phyloP scores from a whole-genome alignment of 768 basidiomycete species.

The Boletus sp. region DNA sequence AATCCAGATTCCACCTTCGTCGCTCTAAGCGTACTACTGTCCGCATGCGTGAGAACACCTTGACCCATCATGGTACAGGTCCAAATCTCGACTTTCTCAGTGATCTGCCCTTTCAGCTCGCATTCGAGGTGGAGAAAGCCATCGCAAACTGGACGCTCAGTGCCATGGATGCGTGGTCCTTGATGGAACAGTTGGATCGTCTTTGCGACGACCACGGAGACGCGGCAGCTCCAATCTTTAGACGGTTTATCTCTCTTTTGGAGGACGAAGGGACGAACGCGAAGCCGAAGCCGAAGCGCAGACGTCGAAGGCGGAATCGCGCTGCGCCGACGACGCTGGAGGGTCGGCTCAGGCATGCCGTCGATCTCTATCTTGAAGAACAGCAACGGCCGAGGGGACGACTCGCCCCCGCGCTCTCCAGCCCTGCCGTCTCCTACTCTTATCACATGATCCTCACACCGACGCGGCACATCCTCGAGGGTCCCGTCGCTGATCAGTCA shows the following conservation, averaged over 20 bases:
- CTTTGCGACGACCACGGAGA: slow-evolving; percentile 18
- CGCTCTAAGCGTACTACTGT: slow-evolving; percentile 5
- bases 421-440: slow-evolving; percentile 27
- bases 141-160: slow-evolving; percentile 29
- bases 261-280: slow-evolving; percentile 12
- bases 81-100: slow-evolving; percentile 24
- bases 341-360: slow-evolving; percentile 16
- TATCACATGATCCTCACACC: slow-evolving; percentile 42
- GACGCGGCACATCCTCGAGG: slow-evolving; percentile 37
- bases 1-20: slow-evolving; percentile 21
- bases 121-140: slow-evolving; percentile 39
- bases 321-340: slow-evolving; percentile 6
- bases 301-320: neutral
- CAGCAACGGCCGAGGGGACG: slow-evolving; percentile 23
- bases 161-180: slow-evolving; percentile 14
- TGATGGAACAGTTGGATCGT: slow-evolving; percentile 17
- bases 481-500: slow-evolving; percentile 37
- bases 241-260: slow-evolving; percentile 14
- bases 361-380: slow-evolving; percentile 20
- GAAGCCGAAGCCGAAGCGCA: neutral
- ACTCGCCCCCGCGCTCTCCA: slow-evolving; percentile 19
- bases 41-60: slow-evolving; percentile 14
- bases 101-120: slow-evolving; percentile 32
- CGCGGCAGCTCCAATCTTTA: slow-evolving; percentile 23
- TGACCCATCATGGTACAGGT: slow-evolving; percentile 1